These are phyloP conservation scores for Eucalyptus paniculata DNA, from an alignment of 345 rosid genomes.

Conservation along the genomic window DNA sequence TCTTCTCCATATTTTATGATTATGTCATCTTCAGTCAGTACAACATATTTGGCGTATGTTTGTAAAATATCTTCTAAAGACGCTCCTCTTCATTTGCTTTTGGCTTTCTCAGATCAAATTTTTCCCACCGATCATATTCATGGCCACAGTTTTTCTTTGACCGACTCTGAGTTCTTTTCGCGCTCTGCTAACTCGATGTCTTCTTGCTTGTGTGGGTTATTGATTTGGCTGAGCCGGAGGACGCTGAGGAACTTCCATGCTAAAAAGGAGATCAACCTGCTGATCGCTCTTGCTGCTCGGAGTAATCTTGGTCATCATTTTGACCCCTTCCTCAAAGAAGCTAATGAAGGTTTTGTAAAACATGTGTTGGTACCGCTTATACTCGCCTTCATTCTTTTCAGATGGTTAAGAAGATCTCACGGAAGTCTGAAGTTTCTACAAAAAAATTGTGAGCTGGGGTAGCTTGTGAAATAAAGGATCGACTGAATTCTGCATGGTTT, in stretches of 20 bases:
- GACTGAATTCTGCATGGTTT: neutral
- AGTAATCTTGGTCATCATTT: neutral
- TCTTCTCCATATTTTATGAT: neutral
- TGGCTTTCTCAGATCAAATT: neutral
- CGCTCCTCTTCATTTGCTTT: neutral
- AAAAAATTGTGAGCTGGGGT: neutral
- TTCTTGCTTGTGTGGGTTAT: neutral
- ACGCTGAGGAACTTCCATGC: neutral
- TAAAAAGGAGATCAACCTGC: neutral
- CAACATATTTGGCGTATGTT: neutral
- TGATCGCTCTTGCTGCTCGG: neutral
- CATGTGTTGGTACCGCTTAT: neutral
- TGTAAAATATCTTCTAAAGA: neutral
- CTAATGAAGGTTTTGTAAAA: neutral
- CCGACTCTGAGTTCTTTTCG: neutral
- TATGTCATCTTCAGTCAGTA: neutral
- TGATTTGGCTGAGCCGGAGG: neutral
- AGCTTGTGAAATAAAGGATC: neutral
- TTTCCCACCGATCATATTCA: neutral
- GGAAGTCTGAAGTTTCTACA: neutral
- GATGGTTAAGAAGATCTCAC: neutral
- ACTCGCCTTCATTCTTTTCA: neutral
- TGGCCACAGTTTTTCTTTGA: neutral
- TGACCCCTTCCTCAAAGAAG: neutral
- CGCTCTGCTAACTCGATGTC: neutral